Percentiles rank a stretch among this genome's conserved stretches.
phyloP scores from a whole-genome alignment of 2,329 filamentous ascomycete genomes.

The Geosmithia flava region DNA sequence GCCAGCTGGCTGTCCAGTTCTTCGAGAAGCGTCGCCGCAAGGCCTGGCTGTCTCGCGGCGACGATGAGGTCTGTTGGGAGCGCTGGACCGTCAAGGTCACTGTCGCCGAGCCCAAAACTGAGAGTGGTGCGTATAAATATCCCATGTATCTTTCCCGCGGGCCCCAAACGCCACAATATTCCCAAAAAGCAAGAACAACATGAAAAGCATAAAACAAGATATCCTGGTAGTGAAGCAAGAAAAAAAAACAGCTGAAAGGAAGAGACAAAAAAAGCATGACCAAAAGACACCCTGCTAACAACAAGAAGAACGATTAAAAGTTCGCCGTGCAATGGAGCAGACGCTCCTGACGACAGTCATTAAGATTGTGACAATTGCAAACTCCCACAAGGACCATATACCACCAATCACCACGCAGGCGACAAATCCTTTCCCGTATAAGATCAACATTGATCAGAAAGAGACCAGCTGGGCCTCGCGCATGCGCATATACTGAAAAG shows the following conservation, averaged over 20 bases:
- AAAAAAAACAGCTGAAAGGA: background rate
- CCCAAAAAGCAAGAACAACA: background rate
- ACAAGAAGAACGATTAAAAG: slow-evolving; percentile 60
- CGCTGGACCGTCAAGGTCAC: slow-evolving; percentile 89
- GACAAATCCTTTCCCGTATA: slow-evolving; percentile 90
- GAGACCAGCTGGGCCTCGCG: slow-evolving; percentile 63
- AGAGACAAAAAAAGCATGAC: background rate
- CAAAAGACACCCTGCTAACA: background rate
- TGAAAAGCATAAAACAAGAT: background rate
- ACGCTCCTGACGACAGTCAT: slow-evolving; percentile 77
- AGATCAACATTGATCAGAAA: slow-evolving; percentile 80
- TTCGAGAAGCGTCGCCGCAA: slow-evolving; percentile 85
- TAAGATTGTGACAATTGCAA: slow-evolving; percentile 81
- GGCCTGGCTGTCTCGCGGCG: slow-evolving; percentile 62
- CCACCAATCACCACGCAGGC: slow-evolving; percentile 91
- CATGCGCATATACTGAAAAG: slow-evolving; percentile 56
- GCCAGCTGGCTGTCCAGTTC: slow-evolving; percentile 79
- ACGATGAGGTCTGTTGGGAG: slow-evolving; percentile 96
- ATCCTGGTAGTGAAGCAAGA: background rate
- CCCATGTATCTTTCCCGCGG: background rate
- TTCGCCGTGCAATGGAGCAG: slow-evolving; percentile 81
- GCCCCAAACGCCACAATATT: background rate
- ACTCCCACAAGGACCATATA: slow-evolving; percentile 87
- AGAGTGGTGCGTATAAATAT: slow-evolving; percentile 52
- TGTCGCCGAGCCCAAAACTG: slow-evolving; percentile 79